Conservation (phyloP, 257 asterid species). For the Datura wrightii region DNA sequence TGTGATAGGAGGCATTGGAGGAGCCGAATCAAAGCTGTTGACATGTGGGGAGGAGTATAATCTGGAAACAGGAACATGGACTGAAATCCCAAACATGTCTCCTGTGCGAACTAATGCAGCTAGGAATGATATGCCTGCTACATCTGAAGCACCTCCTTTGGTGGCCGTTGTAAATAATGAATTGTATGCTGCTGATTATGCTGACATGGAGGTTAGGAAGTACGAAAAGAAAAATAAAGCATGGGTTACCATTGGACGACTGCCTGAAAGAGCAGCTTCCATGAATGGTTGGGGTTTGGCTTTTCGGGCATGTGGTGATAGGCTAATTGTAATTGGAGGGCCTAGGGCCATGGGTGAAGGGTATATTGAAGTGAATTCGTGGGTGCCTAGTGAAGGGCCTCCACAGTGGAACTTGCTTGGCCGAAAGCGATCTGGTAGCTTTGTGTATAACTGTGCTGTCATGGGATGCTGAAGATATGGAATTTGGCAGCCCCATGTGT, state of each 20-base stretch:
- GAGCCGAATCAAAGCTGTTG: slow-evolving; percentile 49
- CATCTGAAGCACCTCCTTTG: slow-evolving; percentile 89
- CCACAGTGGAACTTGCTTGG: slow-evolving; percentile 75
- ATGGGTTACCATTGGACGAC: slow-evolving; percentile 68
- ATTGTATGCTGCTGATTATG: slow-evolving; percentile 84
- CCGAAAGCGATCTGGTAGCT: slow-evolving; percentile 71
- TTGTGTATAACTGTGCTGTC: slow-evolving; percentile 98
- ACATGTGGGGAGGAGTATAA: slow-evolving; percentile 61
- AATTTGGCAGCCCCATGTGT: slow-evolving; percentile 37
- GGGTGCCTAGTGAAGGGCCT: slow-evolving; percentile 59
- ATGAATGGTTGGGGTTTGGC: slow-evolving; percentile 78
- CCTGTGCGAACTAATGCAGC: slow-evolving; percentile 64
- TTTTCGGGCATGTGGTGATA: slow-evolving; percentile 56
- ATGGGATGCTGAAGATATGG: slow-evolving; percentile 86
- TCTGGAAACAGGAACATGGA: slow-evolving; percentile 63
- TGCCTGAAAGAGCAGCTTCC: slow-evolving; percentile 80
- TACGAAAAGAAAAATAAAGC: slow-evolving; percentile 51
- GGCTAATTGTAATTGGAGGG: slow-evolving; percentile 80
- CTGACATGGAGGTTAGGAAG: slow-evolving; percentile 76
- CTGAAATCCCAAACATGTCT: slow-evolving; percentile 82
- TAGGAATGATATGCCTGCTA: slow-evolving; percentile 59
- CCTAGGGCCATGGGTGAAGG: slow-evolving; percentile 61
- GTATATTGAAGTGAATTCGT: slow-evolving; percentile 56
- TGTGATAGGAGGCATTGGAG: slow-evolving; percentile 78
- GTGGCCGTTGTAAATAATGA: slow-evolving; percentile 82